Base-by-base conservation (phyloP, 768 basidiomycete species). In the Sporobolomyces roseus region DNA sequence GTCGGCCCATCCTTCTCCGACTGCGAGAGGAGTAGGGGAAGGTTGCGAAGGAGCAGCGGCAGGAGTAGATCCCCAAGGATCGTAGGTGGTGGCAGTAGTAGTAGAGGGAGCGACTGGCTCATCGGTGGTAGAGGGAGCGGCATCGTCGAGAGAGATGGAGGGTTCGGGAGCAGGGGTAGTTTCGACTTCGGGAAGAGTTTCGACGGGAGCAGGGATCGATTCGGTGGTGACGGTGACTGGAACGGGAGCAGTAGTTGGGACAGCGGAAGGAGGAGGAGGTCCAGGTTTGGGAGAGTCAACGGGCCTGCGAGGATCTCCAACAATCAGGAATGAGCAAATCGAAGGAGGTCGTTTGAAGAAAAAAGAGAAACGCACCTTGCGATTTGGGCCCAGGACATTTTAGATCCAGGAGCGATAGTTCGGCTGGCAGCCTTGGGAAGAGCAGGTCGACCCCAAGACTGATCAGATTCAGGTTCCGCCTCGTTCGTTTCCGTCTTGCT, bases 1-100 rank as follows among this genome's bases (percentile, higher is more conserved):
- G 50, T 75, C 74, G 68, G 74, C 74, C 74, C 74, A 75, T 35
- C 74, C 74, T 54, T 75, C 74, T 36, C 74, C 74, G 56, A 70
- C 68, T 1, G 63, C 67, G 62, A 72, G 66, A 33, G 74, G 74
- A 50, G 73, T 66, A 10, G 73, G 62, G 1, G 66, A 52, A 35
- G 69, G 36, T 21, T 64, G 63, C n/a, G n/a, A n/a, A n/a, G n/a
- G n/a, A 36, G 70, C 66, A 10, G 69, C 61, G 6, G 73, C 73
- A 23, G 68, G 71, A 16, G 70, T 68, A 50, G 67, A 67, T 53
- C 61, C 72, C 74, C 74, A 75, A 25, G 74, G 71, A 62, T 75
- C 74, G 63, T 63, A 64, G 10, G 74, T 25, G 1, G 70, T 49
- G 14, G 66, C 36, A 25, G 62, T 54, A 32, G 69, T 48, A n/a